Evolutionary conservation across 169 alveolate genomes (phyloP).

Genomic region (Plasmodium sp.): DNA sequence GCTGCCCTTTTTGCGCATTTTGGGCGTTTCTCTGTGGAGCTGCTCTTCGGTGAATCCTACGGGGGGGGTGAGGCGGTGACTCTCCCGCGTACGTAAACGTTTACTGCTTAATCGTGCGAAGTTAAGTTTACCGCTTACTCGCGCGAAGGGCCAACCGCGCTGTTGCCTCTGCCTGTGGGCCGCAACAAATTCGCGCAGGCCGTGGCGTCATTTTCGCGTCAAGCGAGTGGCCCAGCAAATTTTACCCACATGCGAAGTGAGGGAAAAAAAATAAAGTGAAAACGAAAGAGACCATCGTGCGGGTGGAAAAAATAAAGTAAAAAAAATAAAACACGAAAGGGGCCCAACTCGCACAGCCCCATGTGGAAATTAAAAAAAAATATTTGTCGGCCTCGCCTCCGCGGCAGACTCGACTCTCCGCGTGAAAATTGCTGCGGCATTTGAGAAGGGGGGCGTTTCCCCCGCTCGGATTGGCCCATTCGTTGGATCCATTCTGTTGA

Average conservation of each 20-base stretch:
- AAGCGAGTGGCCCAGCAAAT: not conserved
- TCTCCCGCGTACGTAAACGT: not conserved
- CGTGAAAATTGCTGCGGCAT: not conserved
- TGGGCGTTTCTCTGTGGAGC: not conserved
- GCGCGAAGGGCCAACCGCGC: not conserved
- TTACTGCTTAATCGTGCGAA: too few relatives aligned
- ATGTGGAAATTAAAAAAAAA: not conserved
- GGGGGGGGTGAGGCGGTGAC: not conserved
- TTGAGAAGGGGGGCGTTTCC: not conserved
- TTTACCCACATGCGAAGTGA: not conserved
- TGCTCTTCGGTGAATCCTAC: not conserved
- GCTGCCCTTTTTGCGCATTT: constrained; percentile 1
- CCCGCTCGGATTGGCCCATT: not conserved
- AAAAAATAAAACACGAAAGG: not conserved
- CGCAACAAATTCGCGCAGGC: not conserved
- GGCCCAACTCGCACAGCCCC: not conserved
- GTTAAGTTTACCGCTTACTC: not conserved
- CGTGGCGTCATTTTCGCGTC: not conserved
- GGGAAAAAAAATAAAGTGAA: too few relatives aligned
- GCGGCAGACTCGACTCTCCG: not conserved
- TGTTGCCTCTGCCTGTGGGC: not conserved
- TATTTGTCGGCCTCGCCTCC: not conserved
- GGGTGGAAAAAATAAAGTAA: not conserved
- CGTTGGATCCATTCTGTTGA: too few relatives aligned
- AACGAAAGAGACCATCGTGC: too few relatives aligned